A percentile compares a stretch with the other conserved stretches of the same genome.
These are phyloP conservation scores for Rhizoclosmatium sp. DNA, from an alignment of 192 early-diverging fungal species.

Conservation along the genomic window DNA sequence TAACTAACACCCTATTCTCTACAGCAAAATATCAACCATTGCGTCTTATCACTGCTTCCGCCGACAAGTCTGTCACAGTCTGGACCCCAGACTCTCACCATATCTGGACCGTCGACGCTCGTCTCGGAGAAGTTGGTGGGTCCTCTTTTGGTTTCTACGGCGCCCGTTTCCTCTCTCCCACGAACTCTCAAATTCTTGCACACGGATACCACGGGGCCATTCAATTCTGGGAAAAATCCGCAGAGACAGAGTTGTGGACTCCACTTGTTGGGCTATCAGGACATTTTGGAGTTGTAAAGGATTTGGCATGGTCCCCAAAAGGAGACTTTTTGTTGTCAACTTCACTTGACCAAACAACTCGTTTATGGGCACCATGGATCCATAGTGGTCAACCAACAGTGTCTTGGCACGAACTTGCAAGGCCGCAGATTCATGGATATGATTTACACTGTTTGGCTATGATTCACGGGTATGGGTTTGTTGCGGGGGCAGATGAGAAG, in stretches of 20 bases:
- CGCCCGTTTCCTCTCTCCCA: conserved; percentile 68
- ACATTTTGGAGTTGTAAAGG: conserved; percentile 81
- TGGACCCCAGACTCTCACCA: conserved; percentile 83
- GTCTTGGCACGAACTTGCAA: conserved; percentile 90
- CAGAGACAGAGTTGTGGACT: conserved; percentile 61
- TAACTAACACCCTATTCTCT: conserved; percentile 3
- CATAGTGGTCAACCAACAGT: conserved; percentile 21
- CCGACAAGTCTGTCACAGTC: conserved; percentile 90
- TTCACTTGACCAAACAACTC: conserved; percentile 87
- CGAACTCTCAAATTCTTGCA: conserved; percentile 71
- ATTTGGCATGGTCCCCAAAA: conserved; percentile 82
- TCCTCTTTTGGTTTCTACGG: conserved; percentile 82
- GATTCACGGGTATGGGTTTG: conserved; percentile 74
- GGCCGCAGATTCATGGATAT: conserved; percentile 97
- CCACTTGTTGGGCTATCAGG: conserved; percentile 79
- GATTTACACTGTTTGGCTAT: conserved; percentile 89
- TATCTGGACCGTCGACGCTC: conserved; percentile 85
- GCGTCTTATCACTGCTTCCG: conserved; percentile 82
- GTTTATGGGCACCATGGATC: conserved; percentile 82
- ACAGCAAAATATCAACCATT: conserved; percentile 62
- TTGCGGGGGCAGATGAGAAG: conserved; percentile 95
- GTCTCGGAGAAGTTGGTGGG: conserved; percentile 91
- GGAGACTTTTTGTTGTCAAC: conserved; percentile 74
- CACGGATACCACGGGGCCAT: conserved; percentile 86
- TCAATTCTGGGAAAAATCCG: conserved; percentile 75